phyloP scores from a whole-genome alignment of 371 early-diverging fungal species.

The Paraphysoderma sedebokerense region DNA sequence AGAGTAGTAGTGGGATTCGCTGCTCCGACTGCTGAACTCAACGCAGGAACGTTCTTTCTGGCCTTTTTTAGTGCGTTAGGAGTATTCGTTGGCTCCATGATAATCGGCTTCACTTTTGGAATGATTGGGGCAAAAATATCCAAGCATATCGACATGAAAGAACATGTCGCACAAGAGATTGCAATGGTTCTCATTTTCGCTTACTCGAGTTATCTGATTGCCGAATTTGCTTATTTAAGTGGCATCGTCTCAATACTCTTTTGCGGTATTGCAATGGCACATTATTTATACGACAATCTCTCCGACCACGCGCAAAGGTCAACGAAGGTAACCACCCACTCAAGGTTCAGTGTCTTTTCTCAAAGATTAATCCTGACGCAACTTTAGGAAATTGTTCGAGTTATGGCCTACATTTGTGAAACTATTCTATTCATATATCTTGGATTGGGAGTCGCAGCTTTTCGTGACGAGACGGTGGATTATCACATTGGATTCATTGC shows the following conservation, averaged over 20 bases:
- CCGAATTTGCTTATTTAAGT: constrained; percentile 21
- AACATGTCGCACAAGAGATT: constrained; percentile 22
- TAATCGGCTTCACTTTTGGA: constrained; percentile 19
- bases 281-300: constrained; percentile 24
- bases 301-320: constrained; percentile 10
- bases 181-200: constrained; percentile 27
- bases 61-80: constrained; percentile 16
- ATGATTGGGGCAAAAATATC: constrained; percentile 24
- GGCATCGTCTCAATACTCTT: constrained; percentile 34
- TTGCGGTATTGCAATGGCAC: constrained; percentile 28
- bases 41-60: constrained; percentile 17
- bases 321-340: constrained; percentile 19
- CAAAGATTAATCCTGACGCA: too few species aligned
- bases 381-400: too few species aligned
- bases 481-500: too few species aligned
- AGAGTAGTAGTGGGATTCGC: constrained; percentile 17
- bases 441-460: too few species aligned
- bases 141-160: constrained; percentile 21
- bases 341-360: too few species aligned
- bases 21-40: constrained; percentile 2
- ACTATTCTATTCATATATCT: too few species aligned
- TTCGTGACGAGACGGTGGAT: too few species aligned
- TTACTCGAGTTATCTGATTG: constrained; percentile 24
- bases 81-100: constrained; percentile 22
- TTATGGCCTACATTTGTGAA: too few species aligned